Evolutionary conservation across 169 alveolate genomes (phyloP).

Genomic region (Besnoitia besnoiti): DNA sequence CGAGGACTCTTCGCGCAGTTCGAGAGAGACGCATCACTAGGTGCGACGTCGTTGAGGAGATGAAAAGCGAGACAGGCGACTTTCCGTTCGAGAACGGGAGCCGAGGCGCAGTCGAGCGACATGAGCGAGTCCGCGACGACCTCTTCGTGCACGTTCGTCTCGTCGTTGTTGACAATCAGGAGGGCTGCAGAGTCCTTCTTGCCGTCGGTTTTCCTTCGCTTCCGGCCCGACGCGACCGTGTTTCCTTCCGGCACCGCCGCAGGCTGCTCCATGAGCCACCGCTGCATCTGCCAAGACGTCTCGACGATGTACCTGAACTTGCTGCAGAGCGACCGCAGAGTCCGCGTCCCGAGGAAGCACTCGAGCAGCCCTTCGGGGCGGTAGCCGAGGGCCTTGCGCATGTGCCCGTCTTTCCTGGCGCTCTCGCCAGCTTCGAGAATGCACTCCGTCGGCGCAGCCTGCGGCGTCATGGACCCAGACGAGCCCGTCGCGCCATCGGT

Average conservation of each 20-base stretch:
- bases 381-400: background rate
- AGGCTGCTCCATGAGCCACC: background rate
- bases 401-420: background rate
- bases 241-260: background rate
- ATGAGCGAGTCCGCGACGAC: background rate
- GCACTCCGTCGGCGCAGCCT: background rate
- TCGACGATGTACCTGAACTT: conserved; percentile 17
- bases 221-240: background rate
- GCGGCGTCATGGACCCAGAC: background rate
- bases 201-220: background rate
- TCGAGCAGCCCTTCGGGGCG: background rate
- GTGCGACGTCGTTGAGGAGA: conserved; percentile 26
- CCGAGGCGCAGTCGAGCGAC: background rate
- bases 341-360: conserved; percentile 41
- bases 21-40: too few relatives aligned
- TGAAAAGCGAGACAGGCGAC: conserved; percentile 50
- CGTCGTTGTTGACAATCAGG: background rate
- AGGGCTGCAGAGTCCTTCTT: background rate
- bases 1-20: too few relatives aligned
- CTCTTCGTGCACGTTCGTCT: background rate
- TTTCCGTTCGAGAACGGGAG: conserved; percentile 28
- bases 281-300: conserved; percentile 3
- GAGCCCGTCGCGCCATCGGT: background rate
- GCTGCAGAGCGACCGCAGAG: conserved; percentile 21
- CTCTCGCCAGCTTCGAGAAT: background rate